Conservation (phyloP, 2,329 filamentous ascomycete genomes). For the Epichloe aotearoae region DNA sequence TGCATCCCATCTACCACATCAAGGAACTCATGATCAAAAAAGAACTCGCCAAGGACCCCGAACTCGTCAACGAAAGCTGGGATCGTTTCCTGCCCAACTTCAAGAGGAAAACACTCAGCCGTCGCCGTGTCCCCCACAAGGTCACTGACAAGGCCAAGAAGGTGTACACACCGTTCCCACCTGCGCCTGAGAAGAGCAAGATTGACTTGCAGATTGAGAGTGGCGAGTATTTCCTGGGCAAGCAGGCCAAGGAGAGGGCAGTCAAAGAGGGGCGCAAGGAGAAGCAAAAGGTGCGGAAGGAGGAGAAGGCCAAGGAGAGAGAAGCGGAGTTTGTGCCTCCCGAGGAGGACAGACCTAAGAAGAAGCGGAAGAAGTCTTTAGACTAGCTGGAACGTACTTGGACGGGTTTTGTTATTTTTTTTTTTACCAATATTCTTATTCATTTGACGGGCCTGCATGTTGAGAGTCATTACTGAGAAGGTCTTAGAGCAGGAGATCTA, state of each 20-base stretch:
- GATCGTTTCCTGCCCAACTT: slow-evolving; percentile 94
- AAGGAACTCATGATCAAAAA: slow-evolving; percentile 82
- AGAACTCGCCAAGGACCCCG: slow-evolving; percentile 83
- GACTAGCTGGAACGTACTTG: slow-evolving; percentile 12
- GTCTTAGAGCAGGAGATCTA: neutral
- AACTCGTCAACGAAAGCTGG: slow-evolving; percentile 80
- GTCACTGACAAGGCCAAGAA: slow-evolving; percentile 92
- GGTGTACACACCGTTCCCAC: slow-evolving; percentile 92
- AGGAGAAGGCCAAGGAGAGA: slow-evolving; percentile 73
- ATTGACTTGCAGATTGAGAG: slow-evolving; percentile 95
- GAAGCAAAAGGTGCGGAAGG: slow-evolving; percentile 75
- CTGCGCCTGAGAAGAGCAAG: slow-evolving; percentile 96
- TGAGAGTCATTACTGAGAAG: neutral
- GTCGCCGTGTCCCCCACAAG: slow-evolving; percentile 67
- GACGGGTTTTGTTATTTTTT: neutral
- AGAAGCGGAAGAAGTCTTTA: slow-evolving; percentile 46
- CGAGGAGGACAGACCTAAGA: slow-evolving; percentile 55
- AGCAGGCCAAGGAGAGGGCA: slow-evolving; percentile 79
- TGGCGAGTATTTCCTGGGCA: slow-evolving; percentile 91
- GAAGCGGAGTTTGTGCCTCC: slow-evolving; percentile 81
- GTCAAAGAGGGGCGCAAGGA: slow-evolving; percentile 69
- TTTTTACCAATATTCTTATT: neutral
- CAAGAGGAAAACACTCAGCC: slow-evolving; percentile 83
- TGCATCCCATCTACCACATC: slow-evolving; percentile 81
- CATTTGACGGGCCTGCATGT: neutral